These are phyloP conservation scores for Haematococcus sp. DNA, from an alignment of 139 green algal genomes.

Conservation along the genomic window DNA sequence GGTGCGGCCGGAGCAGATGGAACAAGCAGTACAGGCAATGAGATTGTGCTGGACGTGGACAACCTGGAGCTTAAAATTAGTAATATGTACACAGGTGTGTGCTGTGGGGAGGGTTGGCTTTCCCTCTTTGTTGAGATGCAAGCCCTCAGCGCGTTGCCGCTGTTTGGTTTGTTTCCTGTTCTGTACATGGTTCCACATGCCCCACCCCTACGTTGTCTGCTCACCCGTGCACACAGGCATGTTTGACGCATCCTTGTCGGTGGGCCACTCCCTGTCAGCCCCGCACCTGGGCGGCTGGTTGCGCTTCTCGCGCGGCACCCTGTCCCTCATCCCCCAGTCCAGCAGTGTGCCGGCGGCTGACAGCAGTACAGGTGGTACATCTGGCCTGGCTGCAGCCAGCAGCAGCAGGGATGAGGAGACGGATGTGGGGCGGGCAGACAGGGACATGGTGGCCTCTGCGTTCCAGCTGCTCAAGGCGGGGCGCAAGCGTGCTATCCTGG, in stretches of 20 bases:
- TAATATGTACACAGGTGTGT: slow-evolving; percentile 15
- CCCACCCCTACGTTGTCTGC: too few species aligned
- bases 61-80: slow-evolving; percentile 8
- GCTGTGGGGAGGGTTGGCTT: not conserved
- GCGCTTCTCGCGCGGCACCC: slow-evolving; percentile 59
- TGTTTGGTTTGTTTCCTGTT: too few species aligned
- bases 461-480: slow-evolving; percentile 69
- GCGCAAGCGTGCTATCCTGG: slow-evolving; percentile 29
- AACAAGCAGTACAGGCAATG: not conserved
- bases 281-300: slow-evolving; percentile 68
- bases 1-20: not conserved
- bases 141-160: too few species aligned
- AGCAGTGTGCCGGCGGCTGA: too few species aligned
- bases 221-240: too few species aligned
- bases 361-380: too few species aligned
- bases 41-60: not conserved
- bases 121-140: too few species aligned
- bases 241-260: slow-evolving; percentile 58
- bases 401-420: not conserved
- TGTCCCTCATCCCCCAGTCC: slow-evolving; percentile 55
- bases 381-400: not conserved
- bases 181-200: too few species aligned
- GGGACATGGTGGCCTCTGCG: slow-evolving; percentile 52
- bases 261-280: slow-evolving; percentile 49
- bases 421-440: slow-evolving; percentile 7